Conservation (phyloP, 352 stramenopile species). For the Sclerospora graminicola region DNA sequence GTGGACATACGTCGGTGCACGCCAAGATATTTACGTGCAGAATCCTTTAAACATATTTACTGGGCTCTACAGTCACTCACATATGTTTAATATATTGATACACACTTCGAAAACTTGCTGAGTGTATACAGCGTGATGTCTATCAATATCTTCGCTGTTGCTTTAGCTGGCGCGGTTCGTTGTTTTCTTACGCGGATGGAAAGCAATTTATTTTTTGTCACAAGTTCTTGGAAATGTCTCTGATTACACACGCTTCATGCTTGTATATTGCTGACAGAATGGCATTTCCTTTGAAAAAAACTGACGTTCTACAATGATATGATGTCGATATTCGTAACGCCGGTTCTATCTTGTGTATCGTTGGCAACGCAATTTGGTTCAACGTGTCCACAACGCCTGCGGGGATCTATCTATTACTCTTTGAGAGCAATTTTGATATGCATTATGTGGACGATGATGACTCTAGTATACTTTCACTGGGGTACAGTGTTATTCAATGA, state of each 20-base stretch:
- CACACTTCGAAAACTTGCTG: conserved; percentile 48
- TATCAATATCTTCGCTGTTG: conserved; percentile 70
- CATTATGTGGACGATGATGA: conserved; percentile 83
- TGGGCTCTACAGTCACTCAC: conserved; percentile 2
- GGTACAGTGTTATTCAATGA: conserved; percentile 60
- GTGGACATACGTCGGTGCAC: conserved; percentile 54
- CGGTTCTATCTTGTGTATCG: conserved; percentile 58
- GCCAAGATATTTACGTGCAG: conserved; percentile 40
- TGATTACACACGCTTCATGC: conserved; percentile 1
- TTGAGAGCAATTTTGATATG: conserved; percentile 50
- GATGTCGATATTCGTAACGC: conserved; percentile 64
- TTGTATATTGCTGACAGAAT: conserved; percentile 32
- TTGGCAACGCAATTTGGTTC: conserved; percentile 78
- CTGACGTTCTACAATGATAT: conserved; percentile 81
- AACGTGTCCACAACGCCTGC: conserved; percentile 38
- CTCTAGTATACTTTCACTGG: conserved; percentile 81
- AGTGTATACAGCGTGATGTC: conserved; percentile 84
- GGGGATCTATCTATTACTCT: conserved; percentile 71
- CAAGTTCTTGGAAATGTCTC: neutral
- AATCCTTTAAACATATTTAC: conserved; percentile 1
- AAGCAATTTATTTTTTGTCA: conserved; percentile 54
- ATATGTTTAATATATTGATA: conserved; percentile 1
- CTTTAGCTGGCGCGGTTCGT: conserved; percentile 55
- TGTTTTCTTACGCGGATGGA: conserved; percentile 82
- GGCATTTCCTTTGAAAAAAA: conserved; percentile 61